These are phyloP conservation scores for Mortierella sp. DNA, from an alignment of 371 early-diverging fungal genomes.

Conservation along the genomic window DNA sequence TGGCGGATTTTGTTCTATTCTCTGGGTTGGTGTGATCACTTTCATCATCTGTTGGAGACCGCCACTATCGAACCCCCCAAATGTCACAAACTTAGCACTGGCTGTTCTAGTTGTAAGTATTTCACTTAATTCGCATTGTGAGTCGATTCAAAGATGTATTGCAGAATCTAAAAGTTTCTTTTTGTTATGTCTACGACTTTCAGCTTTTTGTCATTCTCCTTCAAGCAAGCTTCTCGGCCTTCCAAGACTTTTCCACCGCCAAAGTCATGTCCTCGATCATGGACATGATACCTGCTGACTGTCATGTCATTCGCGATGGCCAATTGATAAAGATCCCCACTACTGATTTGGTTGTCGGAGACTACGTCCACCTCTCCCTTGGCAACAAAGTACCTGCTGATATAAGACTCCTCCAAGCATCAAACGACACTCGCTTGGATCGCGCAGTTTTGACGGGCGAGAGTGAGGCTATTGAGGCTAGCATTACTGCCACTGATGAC, in stretches of 20 bases:
- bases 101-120: conserved; percentile 61
- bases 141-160: background rate
- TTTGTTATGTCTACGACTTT: background rate
- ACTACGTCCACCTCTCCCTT: conserved; percentile 70
- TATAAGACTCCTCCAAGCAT: conserved; percentile 65
- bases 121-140: background rate
- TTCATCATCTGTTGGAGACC: conserved; percentile 60
- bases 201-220: conserved; percentile 71
- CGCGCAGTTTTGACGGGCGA: conserved; percentile 80
- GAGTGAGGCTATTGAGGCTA: conserved; percentile 68
- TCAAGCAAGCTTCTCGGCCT: conserved; percentile 76
- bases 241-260: conserved; percentile 80
- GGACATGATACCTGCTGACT: conserved; percentile 75
- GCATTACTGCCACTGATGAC: conserved; percentile 66
- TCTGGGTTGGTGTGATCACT: conserved; percentile 64
- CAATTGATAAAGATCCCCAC: conserved; percentile 61
- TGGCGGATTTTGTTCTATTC: conserved; percentile 64
- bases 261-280: conserved; percentile 81
- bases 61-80: conserved; percentile 60
- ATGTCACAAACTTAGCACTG: conserved; percentile 59
- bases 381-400: conserved; percentile 84
- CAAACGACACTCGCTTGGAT: conserved; percentile 75
- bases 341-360: conserved; percentile 61
- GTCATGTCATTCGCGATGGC: conserved; percentile 74
- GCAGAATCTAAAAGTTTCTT: background rate